Base-by-base conservation (phyloP, 495 filamentous ascomycete species). In the Aspergillus bridgeri region DNA sequence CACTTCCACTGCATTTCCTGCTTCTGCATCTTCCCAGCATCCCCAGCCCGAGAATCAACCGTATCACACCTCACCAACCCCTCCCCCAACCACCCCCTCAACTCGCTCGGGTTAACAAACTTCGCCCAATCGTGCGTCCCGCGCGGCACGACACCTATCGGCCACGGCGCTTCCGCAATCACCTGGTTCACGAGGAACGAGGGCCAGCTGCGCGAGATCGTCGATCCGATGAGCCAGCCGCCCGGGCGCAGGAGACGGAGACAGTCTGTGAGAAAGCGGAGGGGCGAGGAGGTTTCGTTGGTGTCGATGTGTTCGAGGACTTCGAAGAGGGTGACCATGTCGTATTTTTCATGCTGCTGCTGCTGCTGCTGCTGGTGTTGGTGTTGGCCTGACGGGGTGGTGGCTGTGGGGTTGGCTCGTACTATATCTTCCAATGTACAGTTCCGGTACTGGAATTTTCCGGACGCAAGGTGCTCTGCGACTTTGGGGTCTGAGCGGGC, bases 121-220 rank as follows among this genome's bases (percentile, higher is more conserved):
- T 97, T 96, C 17, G 75, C 75, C 94, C 94, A 98, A 64, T 97
- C 91, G 69, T 98, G 94, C 52, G 94, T 97, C 0, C 94, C 94
- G 53, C 82, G 81, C 20, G 94, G 94, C 56, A 98, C 94, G 56
- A 98, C 86, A 19, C 89, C 76, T 48, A 96, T 69, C 4, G 97
- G 72, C 73, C 94, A 79, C 22, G 77, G 77, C 42, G 77, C 91
- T 74, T 98, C 94, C 0, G 94, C 94, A 53, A 97, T 79, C 22
- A 98, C 68, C 64, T 96, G 96, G 19, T 96, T 98, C 18, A 91
- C 89, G 3, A 96, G 59, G 86, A 89, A 98, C 47, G 88, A 92
- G 48, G 83, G 85, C 80, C 89, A 86, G 15, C 89, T 94, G 58
- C 95, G 75, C 25, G 94, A 88, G 61, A 98, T 98, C 2, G 94